Percentiles rank a stretch among this genome's conserved stretches.
Conservation (phyloP, 1,284 basidiomycete genomes). For the Ceratobasidium sp. region DNA sequence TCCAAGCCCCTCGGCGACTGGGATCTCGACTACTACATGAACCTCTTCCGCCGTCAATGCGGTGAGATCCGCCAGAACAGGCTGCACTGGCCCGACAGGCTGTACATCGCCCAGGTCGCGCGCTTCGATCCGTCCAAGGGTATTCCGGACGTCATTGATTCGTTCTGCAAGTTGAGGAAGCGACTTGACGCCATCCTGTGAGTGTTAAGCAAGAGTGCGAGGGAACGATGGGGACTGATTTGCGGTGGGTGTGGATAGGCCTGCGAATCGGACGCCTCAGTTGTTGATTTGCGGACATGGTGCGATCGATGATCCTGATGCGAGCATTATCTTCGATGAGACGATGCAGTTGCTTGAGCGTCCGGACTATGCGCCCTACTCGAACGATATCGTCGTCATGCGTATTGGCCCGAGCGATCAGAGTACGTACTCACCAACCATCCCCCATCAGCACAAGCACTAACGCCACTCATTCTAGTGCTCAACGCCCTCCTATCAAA, state of each 20-base stretch:
- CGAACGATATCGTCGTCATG: slow-evolving; percentile 73
- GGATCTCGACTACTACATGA: slow-evolving; percentile 86
- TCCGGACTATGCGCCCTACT: slow-evolving; percentile 43
- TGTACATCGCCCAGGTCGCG: slow-evolving; percentile 87
- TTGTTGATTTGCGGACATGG: slow-evolving; percentile 89
- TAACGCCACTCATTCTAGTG: too few relatives aligned
- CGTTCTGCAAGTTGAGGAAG: slow-evolving; percentile 81
- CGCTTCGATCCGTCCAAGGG: slow-evolving; percentile 85
- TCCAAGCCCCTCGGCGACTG: slow-evolving; percentile 84
- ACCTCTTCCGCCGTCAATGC: slow-evolving; percentile 81
- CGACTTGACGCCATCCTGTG: slow-evolving; percentile 67
- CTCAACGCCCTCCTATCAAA: slow-evolving; percentile 83
- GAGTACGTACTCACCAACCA: slow-evolving; percentile 62
- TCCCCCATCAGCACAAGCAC: too few relatives aligned
- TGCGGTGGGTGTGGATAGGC: background rate
- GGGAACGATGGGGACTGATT: background rate
- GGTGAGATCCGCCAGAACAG: slow-evolving; percentile 81
- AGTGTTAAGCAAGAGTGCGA: slow-evolving; percentile 48
- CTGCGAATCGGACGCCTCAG: slow-evolving; percentile 75
- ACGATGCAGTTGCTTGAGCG: slow-evolving; percentile 47
- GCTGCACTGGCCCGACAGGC: slow-evolving; percentile 81
- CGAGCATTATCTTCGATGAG: slow-evolving; percentile 60
- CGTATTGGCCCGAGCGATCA: slow-evolving; percentile 84
- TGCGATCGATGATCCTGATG: slow-evolving; percentile 87
- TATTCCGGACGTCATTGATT: slow-evolving; percentile 84